Conservation (phyloP, 495 filamentous ascomycete genomes). For the Amniculicola lignicola region DNA sequence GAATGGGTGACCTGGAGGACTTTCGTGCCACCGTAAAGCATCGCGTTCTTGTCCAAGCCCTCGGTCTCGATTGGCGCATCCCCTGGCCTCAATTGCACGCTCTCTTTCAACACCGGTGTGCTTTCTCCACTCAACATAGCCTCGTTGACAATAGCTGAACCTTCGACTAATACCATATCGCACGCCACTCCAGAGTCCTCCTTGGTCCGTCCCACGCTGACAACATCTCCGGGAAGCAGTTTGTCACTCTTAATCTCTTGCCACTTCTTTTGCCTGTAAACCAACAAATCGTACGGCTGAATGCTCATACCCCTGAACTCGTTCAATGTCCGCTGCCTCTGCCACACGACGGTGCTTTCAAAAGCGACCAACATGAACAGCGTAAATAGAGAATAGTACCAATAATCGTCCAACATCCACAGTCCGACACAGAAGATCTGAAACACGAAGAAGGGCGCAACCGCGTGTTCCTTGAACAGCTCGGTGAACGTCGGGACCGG, state of each 20-base stretch:
- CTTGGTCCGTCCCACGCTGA: conserved; percentile 90
- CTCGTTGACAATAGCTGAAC: conserved; percentile 96
- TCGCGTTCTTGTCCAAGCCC: conserved; percentile 91
- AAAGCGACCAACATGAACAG: conserved; percentile 97
- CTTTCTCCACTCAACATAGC: conserved; percentile 99
- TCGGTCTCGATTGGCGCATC: conserved; percentile 85
- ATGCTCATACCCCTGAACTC: conserved; percentile 99
- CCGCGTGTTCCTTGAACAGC: conserved; percentile 96
- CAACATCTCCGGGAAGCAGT: conserved; percentile 92
- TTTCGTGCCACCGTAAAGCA: conserved; percentile 96
- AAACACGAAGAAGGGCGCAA: conserved; percentile 99
- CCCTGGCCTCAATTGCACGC: conserved; percentile 82
- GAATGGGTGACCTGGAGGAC: conserved; percentile 90
- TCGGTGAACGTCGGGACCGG: conserved; percentile 93
- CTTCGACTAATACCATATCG: conserved; percentile 93
- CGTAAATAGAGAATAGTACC: conserved; percentile 99
- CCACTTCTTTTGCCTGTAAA: conserved; percentile 83
- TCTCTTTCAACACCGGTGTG: conserved; percentile 94
- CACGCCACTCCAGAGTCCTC: conserved; percentile 96
- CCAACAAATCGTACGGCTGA: conserved; percentile 92
- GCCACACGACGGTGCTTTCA: conserved; percentile 99
- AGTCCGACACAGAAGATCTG: conserved; percentile 98
- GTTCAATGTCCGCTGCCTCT: conserved; percentile 90
- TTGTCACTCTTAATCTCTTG: conserved; percentile 86
- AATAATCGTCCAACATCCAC: conserved; percentile 99